Evolutionary conservation across 192 early-diverging fungal species (phyloP).

Genomic region (Paraglomus brasilianum): DNA sequence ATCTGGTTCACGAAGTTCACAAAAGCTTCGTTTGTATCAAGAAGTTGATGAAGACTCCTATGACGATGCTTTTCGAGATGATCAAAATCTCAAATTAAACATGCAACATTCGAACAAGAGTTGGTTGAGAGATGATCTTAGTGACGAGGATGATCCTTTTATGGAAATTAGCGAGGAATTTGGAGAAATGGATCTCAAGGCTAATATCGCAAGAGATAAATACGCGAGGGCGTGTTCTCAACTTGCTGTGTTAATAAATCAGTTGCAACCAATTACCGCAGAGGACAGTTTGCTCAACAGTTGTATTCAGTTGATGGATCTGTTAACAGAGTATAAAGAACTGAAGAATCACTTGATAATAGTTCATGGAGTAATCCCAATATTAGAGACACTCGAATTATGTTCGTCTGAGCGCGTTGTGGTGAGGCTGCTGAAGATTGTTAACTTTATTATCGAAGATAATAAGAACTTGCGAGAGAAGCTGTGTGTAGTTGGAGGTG

Average conservation of each 20-base stretch:
- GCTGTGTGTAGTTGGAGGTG: constrained; percentile 54
- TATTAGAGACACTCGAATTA: constrained; percentile 49
- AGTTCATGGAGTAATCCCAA: constrained; percentile 47
- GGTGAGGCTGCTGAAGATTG: constrained; percentile 36
- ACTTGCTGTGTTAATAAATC: constrained; percentile 37
- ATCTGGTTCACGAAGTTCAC: not conserved
- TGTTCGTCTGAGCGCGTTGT: constrained; percentile 34
- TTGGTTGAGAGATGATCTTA: constrained; percentile 45
- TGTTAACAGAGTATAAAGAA: constrained; percentile 43
- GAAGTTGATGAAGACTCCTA: constrained; percentile 25
- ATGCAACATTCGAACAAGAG: constrained; percentile 43
- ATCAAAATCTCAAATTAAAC: constrained; percentile 38
- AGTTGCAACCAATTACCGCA: constrained; percentile 32
- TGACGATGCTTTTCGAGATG: constrained; percentile 22
- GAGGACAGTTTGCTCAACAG: constrained; percentile 23
- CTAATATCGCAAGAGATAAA: constrained; percentile 47
- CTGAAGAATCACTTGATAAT: constrained; percentile 45
- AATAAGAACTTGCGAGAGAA: constrained; percentile 49
- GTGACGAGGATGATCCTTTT: constrained; percentile 54
- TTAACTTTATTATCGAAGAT: constrained; percentile 42
- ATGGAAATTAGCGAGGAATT: constrained; percentile 49
- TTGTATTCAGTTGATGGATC: constrained; percentile 28
- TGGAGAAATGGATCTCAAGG: constrained; percentile 50
- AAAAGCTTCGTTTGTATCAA: constrained; percentile 21
- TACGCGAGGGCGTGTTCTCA: constrained; percentile 37